These are phyloP conservation scores for Monascus purpureus DNA, from an alignment of 495 filamentous ascomycete genomes.

Conservation along the genomic window DNA sequence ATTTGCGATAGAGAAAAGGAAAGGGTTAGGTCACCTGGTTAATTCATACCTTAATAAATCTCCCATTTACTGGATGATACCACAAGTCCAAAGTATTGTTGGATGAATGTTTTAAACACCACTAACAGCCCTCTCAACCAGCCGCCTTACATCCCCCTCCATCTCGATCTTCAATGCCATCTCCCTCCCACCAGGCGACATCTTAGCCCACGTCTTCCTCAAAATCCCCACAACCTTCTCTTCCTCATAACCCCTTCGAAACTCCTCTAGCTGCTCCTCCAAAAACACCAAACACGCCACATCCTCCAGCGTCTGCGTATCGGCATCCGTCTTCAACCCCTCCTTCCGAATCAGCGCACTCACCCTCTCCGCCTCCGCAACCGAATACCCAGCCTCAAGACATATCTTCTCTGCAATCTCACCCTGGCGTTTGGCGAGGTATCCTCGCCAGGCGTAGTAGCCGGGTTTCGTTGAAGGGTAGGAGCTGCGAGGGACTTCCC, in stretches of 20 bases:
- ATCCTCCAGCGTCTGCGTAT: constrained; percentile 65
- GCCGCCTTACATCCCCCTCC: constrained; percentile 38
- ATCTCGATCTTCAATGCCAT: constrained; percentile 54
- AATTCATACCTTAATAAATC: no score
- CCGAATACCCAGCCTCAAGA: constrained; percentile 31
- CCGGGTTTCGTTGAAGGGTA: constrained; percentile 58
- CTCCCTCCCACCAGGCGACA: constrained; percentile 49
- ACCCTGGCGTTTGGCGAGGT: constrained; percentile 57
- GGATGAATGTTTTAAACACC: constrained; percentile 11
- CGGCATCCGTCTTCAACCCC: constrained; percentile 42
- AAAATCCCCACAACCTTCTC: constrained; percentile 62
- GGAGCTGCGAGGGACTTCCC: constrained; percentile 57
- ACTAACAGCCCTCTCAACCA: constrained; percentile 51
- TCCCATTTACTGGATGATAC: no score
- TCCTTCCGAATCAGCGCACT: constrained; percentile 53
- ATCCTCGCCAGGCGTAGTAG: constrained; percentile 62
- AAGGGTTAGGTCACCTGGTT: no score
- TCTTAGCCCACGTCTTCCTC: constrained; percentile 76
- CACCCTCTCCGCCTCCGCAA: constrained; percentile 37
- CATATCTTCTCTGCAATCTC: constrained; percentile 42
- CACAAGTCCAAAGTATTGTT: no score
- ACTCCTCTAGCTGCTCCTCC: constrained; percentile 70
- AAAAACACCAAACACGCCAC: constrained; percentile 77
- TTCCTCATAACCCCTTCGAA: constrained; percentile 49
- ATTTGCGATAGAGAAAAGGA: no score